These are phyloP conservation scores for Tuber aestivum DNA, from an alignment of 495 filamentous ascomycete genomes.

Conservation along the genomic window DNA sequence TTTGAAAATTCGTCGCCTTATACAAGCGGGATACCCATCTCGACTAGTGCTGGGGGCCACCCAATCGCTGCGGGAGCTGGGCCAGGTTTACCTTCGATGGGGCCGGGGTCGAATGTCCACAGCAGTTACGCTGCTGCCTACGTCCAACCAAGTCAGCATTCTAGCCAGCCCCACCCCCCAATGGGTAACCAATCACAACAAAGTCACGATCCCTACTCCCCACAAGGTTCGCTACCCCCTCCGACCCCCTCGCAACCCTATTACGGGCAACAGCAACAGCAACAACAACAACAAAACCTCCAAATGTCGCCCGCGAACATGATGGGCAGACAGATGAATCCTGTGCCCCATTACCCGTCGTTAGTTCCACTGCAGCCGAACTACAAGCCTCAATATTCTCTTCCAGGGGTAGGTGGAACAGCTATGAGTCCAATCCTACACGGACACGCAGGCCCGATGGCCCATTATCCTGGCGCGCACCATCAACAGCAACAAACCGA, in stretches of 20 bases:
- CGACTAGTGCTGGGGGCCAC: slow-evolving; percentile 29
- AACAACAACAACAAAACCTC: slow-evolving; percentile 37
- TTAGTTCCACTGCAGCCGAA: slow-evolving; percentile 39
- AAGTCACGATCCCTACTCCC: slow-evolving; percentile 37
- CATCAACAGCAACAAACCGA: slow-evolving; percentile 55
- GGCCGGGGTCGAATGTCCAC: slow-evolving; percentile 29
- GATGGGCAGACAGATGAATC: slow-evolving; percentile 32
- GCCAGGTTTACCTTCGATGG: slow-evolving; percentile 39
- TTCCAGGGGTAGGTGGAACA: slow-evolving; percentile 36
- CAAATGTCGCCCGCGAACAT: slow-evolving; percentile 39
- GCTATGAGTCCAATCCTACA: slow-evolving; percentile 34
- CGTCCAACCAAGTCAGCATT: slow-evolving; percentile 20
- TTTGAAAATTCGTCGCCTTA: slow-evolving; percentile 32
- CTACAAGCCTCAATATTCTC: slow-evolving; percentile 34
- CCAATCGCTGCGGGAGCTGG: slow-evolving; percentile 30
- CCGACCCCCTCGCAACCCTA: slow-evolving; percentile 38
- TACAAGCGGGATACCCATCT: slow-evolving; percentile 29
- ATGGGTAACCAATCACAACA: slow-evolving; percentile 40
- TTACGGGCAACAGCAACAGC: slow-evolving; percentile 35
- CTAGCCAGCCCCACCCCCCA: slow-evolving; percentile 25
- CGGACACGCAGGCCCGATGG: slow-evolving; percentile 34
- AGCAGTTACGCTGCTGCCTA: slow-evolving; percentile 30
- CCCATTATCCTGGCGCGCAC: slow-evolving; percentile 45
- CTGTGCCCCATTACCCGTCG: slow-evolving; percentile 29
- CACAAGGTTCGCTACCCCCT: slow-evolving; percentile 32